Evolutionary conservation across 495 filamentous ascomycete genomes (phyloP), one percentile per base, ranked within the genome.

Genomic region (Xylaria castorea): DNA sequence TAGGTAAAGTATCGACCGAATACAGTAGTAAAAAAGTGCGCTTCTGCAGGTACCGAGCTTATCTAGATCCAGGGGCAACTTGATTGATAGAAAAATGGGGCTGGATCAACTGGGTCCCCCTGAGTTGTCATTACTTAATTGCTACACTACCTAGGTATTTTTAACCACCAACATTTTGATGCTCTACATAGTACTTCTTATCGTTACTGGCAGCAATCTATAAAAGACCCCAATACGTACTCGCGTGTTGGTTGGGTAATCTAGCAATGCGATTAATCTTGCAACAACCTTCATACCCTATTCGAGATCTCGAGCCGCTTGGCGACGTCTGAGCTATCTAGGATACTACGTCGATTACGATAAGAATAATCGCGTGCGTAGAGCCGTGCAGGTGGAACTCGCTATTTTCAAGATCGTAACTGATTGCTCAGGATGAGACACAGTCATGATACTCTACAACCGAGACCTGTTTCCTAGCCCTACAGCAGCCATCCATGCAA

Each of bases 11-110:
- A 36, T n/a, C 58, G 36, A 50, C 50, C 36, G 20, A 38, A 68
- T 25, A 32, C n/a, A 38, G 18, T 66, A 67, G 22, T 61, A 44
- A 30, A 53, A 53, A 66, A 66, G 27, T 46, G 65, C 48, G 46
- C 65, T 67, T 57, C 34, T 68, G 66, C 66, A 68, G 66, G 66
- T 68, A 68, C 66, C 34, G 36, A 44, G 66, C 30, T 44, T 55
- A n/a, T n/a, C n/a, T n/a, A 18, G 51, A 44, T 44, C 36, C 66
- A 58, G 66, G 66, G 66, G 66, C 25, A n/a, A 68, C 40, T 12
- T 44, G 32, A 36, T 25, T 18, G 12, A 18, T 44, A 32, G 9
- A 50, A 66, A 4, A 22, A 18, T 53, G 46, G 64, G 32, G 12
- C 30, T 36, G 30, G 12, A n/a, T 62, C 44, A 51, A 66, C 25